Conservation (phyloP, 495 filamentous ascomycete genomes). For the Talaromyces borbonicus region DNA sequence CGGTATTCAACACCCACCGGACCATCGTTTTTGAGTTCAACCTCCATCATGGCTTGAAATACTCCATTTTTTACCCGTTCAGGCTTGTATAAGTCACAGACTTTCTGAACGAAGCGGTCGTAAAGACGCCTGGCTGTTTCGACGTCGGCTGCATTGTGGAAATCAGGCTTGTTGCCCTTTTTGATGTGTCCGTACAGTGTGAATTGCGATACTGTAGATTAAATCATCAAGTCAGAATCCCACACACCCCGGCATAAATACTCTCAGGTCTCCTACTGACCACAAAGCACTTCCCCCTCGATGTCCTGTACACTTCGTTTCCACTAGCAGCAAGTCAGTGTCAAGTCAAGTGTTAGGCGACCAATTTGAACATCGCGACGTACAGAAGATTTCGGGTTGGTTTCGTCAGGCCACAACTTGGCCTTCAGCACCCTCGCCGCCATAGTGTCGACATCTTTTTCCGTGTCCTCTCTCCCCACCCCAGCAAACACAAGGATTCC, state of each 20-base stretch:
- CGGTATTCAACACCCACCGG: conserved; percentile 71
- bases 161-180: conserved; percentile 92
- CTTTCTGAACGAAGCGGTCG: conserved; percentile 65
- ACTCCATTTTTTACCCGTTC: conserved; percentile 88
- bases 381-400: conserved; percentile 41
- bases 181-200: conserved; percentile 86
- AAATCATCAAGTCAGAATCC: neutral
- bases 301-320: conserved; percentile 81
- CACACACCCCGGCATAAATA: no score
- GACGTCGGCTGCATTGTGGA: conserved; percentile 75
- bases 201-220: conserved; percentile 92
- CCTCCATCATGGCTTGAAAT: conserved; percentile 99
- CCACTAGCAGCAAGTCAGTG: conserved; percentile 47
- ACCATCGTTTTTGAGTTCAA: conserved; percentile 86
- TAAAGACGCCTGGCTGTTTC: conserved; percentile 74
- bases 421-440: conserved; percentile 81
- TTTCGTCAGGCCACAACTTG: conserved; percentile 74
- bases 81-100: conserved; percentile 58
- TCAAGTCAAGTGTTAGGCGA: neutral
- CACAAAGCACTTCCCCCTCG: conserved; percentile 80
- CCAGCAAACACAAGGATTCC: conserved; percentile 89
- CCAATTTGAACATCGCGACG: neutral
- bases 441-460: conserved; percentile 75
- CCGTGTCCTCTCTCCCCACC: conserved; percentile 80
- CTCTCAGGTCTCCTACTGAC: conserved; percentile 43